phyloP scores from a whole-genome alignment of 352 stramenopile genomes.

The Bremia lactucae region DNA sequence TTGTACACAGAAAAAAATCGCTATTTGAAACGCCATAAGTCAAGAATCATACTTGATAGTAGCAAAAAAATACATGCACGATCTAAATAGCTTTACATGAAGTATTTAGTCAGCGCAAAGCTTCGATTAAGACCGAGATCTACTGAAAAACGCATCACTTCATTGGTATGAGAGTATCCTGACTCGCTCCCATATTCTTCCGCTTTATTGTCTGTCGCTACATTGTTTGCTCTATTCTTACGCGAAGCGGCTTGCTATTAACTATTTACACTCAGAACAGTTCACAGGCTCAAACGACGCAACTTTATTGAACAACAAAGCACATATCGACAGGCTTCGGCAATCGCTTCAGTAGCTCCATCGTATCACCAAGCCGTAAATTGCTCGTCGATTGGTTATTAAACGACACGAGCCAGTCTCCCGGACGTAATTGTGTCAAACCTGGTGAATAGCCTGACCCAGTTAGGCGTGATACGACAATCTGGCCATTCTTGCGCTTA shows the following conservation, averaged over 20 bases:
- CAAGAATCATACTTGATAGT: too few relatives aligned
- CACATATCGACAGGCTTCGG: conserved; percentile 73
- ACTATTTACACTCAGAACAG: conserved; percentile 17
- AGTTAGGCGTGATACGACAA: conserved; percentile 67
- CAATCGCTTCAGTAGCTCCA: conserved; percentile 67
- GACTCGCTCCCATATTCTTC: too few relatives aligned
- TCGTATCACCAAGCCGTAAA: conserved; percentile 60
- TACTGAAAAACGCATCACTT: too few relatives aligned
- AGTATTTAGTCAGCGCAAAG: too few relatives aligned
- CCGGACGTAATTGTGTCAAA: conserved; percentile 48
- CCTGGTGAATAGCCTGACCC: conserved; percentile 54
- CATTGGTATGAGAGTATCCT: conserved; percentile 7
- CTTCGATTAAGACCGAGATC: too few relatives aligned
- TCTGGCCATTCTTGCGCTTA: conserved; percentile 64
- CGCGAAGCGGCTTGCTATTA: conserved; percentile 20
- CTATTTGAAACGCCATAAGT: too few relatives aligned
- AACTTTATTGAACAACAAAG: conserved; percentile 57
- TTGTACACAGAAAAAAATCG: too few relatives aligned
- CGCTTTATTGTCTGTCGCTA: too few relatives aligned
- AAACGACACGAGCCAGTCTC: conserved; percentile 74
- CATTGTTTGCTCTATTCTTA: too few relatives aligned
- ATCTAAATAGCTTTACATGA: too few relatives aligned
- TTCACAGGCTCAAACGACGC: too few relatives aligned
- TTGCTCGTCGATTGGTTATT: conserved; percentile 50
- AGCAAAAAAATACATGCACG: too few relatives aligned